Evolutionary conservation across 2,329 filamentous ascomycete species (phyloP).

Genomic region (Talaromyces marneffei): DNA sequence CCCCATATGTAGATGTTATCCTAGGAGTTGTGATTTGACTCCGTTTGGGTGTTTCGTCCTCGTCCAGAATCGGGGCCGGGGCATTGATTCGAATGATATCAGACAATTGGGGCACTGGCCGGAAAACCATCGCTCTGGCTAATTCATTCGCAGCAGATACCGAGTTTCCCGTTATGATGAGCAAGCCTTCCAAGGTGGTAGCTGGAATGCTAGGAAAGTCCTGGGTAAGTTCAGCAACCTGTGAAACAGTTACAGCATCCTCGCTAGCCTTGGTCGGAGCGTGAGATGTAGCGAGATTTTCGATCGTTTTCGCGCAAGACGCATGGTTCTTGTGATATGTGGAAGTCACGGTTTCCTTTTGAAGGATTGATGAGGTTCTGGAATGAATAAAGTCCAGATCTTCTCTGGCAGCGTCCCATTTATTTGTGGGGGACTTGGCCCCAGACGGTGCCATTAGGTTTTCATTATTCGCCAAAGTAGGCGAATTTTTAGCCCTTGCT

Average conservation of each 20-base stretch:
- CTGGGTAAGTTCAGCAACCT: slow-evolving; percentile 49
- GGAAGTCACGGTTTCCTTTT: slow-evolving; percentile 47
- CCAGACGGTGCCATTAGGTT: slow-evolving; percentile 14
- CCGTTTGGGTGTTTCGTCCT: slow-evolving; percentile 19
- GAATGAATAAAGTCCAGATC: slow-evolving; percentile 58
- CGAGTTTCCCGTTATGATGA: slow-evolving; percentile 54
- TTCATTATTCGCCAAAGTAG: slow-evolving; percentile 13
- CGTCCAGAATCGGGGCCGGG: slow-evolving; percentile 20
- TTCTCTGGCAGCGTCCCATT: slow-evolving; percentile 52
- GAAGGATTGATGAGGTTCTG: slow-evolving; percentile 43
- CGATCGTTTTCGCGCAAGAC: slow-evolving; percentile 52
- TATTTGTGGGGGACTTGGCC: slow-evolving; percentile 37
- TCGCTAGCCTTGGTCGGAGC: slow-evolving; percentile 33
- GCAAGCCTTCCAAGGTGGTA: slow-evolving; percentile 47
- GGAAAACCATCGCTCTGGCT: slow-evolving; percentile 48
- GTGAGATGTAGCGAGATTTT: slow-evolving; percentile 47
- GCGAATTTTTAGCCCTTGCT: slow-evolving; percentile 7
- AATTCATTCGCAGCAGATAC: slow-evolving; percentile 55
- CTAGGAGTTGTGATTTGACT: slow-evolving; percentile 8
- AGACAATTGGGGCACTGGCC: slow-evolving; percentile 26
- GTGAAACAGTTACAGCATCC: slow-evolving; percentile 41
- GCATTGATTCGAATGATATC: slow-evolving; percentile 43
- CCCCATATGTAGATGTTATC: slow-evolving; percentile 19
- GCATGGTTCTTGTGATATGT: slow-evolving; percentile 55
- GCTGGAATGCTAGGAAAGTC: slow-evolving; percentile 51